A percentile compares a stretch with the other conserved stretches of the same genome.
Evolutionary conservation across 495 filamentous ascomycete genomes (phyloP).

Genomic region (Parathielavia appendiculata): DNA sequence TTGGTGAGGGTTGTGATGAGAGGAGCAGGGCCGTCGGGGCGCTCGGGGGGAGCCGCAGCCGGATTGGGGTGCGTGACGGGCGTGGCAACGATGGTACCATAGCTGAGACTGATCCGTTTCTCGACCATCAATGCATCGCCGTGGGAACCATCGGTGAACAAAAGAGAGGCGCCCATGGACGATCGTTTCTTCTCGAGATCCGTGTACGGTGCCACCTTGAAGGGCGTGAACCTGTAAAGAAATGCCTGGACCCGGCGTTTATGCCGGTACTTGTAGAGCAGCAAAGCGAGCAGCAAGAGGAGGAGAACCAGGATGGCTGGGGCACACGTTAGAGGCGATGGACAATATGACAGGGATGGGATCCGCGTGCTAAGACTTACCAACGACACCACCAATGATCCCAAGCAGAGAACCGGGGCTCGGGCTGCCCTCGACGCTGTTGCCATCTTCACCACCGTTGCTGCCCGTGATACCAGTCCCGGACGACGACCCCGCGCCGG

Average conservation of each 20-base stretch:
- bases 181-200: slow-evolving; percentile 24
- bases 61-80: slow-evolving; percentile 16
- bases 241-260: slow-evolving; percentile 24
- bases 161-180: slow-evolving; percentile 28
- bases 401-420: slow-evolving; percentile 19
- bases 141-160: slow-evolving; percentile 25
- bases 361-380: slow-evolving; percentile 14
- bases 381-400: slow-evolving; percentile 23
- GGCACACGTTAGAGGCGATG: neutral
- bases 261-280: slow-evolving; percentile 29
- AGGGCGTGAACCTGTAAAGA: slow-evolving; percentile 26
- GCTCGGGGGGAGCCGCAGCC: neutral
- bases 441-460: neutral
- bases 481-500: neutral
- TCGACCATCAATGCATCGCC: slow-evolving; percentile 19
- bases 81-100: slow-evolving; percentile 16
- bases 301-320: slow-evolving; percentile 26
- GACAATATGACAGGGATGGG: neutral
- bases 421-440: neutral
- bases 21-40: slow-evolving; percentile 8
- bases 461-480: neutral
- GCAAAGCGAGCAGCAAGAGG: slow-evolving; percentile 24
- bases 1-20: neutral
- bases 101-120: slow-evolving; percentile 18
- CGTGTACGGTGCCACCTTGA: slow-evolving; percentile 26